Conservation (phyloP, 2,329 filamentous ascomycete species). For the Botrytis hyacinthi region DNA sequence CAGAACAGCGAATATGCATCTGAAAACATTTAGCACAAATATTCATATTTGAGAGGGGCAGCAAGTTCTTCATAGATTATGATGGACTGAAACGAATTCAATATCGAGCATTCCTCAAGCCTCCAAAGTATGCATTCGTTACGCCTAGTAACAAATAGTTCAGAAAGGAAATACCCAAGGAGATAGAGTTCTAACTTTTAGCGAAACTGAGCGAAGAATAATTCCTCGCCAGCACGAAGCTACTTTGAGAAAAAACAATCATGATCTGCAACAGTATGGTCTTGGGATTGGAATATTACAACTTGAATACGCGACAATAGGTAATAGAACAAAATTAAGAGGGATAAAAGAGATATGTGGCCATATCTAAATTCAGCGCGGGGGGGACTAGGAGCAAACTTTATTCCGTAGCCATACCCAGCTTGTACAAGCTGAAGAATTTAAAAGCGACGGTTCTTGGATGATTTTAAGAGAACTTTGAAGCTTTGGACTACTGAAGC, state of each 20-base stretch:
- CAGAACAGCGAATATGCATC: not conserved
- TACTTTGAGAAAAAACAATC: not conserved
- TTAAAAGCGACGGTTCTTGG: not conserved
- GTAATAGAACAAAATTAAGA: not conserved
- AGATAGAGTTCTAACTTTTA: not conserved
- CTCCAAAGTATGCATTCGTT: not conserved
- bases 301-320: not conserved
- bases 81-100: not conserved
- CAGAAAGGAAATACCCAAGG: not conserved
- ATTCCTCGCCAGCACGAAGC: not conserved
- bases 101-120: accelerated
- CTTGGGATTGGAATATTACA: not conserved
- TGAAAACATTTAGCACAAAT: not conserved
- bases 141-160: too few relatives aligned
- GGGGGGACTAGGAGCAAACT: not conserved
- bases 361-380: not conserved
- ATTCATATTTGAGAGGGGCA: not conserved
- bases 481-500: not conserved
- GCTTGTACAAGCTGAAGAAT: not conserved
- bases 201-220: not conserved
- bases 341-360: not conserved
- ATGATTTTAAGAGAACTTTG: not conserved
- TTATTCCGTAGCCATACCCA: not conserved
- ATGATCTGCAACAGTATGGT: not conserved
- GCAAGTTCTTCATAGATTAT: not conserved